phyloP scores from a whole-genome alignment of 768 basidiomycete genomes.

The Mrakia gelida region DNA sequence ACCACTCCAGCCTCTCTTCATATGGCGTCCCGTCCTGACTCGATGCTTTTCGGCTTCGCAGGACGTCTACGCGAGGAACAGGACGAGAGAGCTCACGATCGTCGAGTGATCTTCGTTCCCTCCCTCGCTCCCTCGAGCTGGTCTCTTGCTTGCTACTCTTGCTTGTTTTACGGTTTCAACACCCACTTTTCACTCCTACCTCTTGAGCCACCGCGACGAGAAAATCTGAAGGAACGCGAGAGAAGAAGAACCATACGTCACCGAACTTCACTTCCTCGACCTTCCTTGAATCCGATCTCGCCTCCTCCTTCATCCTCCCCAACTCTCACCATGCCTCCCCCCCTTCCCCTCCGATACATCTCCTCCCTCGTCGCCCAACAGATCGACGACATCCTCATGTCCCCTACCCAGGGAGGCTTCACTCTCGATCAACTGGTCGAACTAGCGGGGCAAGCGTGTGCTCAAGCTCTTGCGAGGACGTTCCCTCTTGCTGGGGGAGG shows the following conservation, averaged over 20 bases:
- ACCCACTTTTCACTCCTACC: no score
- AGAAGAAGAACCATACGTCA: no score
- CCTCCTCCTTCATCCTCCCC: neutral
- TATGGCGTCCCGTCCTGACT: neutral
- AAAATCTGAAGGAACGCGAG: no score
- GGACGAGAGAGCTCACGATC: conserved; percentile 51
- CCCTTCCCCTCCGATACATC: neutral
- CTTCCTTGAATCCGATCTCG: no score
- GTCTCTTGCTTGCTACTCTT: neutral
- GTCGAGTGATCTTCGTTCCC: conserved; percentile 37
- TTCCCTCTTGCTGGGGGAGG: conserved; percentile 51
- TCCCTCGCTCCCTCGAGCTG: no score
- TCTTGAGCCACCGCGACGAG: no score
- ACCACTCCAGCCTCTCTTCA: no score
- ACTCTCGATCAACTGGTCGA: conserved; percentile 72
- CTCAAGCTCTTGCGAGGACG: conserved; percentile 74
- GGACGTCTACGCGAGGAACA: conserved; percentile 80
- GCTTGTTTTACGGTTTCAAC: no score
- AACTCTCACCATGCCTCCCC: neutral
- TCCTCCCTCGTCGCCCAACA: conserved; percentile 40
- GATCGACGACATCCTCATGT: conserved; percentile 97
- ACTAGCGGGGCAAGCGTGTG: conserved; percentile 88
- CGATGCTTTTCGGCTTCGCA: neutral
- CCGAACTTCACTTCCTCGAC: no score
- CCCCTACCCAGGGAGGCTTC: conserved; percentile 47